Evolutionary conservation across 2,329 filamentous ascomycete genomes (phyloP), one percentile per base, ranked within the genome.

Genomic region (Pleoardoris graminearum): DNA sequence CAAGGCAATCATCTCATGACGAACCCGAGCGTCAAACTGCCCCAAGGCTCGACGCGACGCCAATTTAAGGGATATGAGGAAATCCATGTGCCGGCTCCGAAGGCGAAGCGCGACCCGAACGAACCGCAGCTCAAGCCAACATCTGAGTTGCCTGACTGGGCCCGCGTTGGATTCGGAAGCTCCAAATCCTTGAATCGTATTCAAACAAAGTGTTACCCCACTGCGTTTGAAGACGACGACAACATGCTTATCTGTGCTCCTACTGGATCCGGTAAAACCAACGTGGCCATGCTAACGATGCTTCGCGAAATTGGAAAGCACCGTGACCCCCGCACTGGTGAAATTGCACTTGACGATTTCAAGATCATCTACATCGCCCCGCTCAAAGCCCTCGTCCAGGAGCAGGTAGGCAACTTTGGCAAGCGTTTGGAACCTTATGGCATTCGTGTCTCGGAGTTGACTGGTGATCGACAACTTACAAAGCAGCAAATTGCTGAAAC

Each of bases 1-100:
- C 93, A 97, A 75, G 94, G 94, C 48, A 99, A 97, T 67, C 94
- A 99, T 78, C 82, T 99, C 37, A 99, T 97, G 93, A 97, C 94
- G n/a, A 99, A 99, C 66, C 89, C 91, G 6, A 97, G 91, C 69
- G 94, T 99, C 41, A 88, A 89, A 58, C 81, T 99, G 17, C 94
- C 94, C 0, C 91, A 96, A 70, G 94, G 94, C 10, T 96, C 94
- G 2, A 97, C 90, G 0, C 97, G 97, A 74, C 85, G 91, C 42
- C 91, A 90, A 0, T 97, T 97, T 77, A 99, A 99, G 75, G 94
- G 94, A 29, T 99, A 97, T 63, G 94, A 99, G 74, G 94, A 99
- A 70, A 97, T 97, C 53, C 94, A 99, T 70, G 92, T 99, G 3
- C 94, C 94, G 7, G 85, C 91, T 4, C 95, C 95, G 1, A 96